Conservation (phyloP, 345 rosid genomes). For the Cardamine occulta region DNA sequence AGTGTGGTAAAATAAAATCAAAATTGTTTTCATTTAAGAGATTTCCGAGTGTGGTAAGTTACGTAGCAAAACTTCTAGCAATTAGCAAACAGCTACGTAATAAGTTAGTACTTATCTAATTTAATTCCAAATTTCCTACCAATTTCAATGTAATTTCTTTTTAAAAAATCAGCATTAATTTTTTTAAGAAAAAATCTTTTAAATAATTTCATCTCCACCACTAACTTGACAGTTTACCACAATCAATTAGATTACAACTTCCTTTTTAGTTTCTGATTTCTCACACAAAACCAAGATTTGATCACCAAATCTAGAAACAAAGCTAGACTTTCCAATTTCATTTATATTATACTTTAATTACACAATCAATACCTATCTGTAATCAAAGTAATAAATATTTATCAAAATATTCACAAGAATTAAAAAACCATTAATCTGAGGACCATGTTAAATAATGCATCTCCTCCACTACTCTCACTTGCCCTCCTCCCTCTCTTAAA, state of each 20-base stretch:
- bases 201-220: constrained; percentile 8
- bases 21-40: no score
- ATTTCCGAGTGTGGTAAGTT: no score
- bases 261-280: constrained; percentile 18
- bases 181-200: background rate
- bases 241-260: constrained; percentile 29
- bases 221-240: constrained; percentile 35
- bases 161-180: background rate
- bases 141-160: background rate
- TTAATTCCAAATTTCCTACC: background rate
- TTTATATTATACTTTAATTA: constrained; percentile 14
- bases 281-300: constrained; percentile 20
- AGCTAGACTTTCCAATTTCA: constrained; percentile 34
- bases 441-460: constrained; percentile 15
- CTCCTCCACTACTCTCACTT: constrained; percentile 12
- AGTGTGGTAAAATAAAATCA: no score
- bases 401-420: background rate
- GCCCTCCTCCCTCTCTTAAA: constrained; percentile 2
- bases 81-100: no score
- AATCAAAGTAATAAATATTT: constrained; percentile 28
- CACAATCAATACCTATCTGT: background rate
- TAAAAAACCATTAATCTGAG: background rate
- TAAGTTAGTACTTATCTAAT: no score
- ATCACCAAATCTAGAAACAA: constrained; percentile 29
- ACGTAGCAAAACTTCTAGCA: no score